Conservation (phyloP, 1,139 yeast genomes). For the Spathaspora sp. region DNA sequence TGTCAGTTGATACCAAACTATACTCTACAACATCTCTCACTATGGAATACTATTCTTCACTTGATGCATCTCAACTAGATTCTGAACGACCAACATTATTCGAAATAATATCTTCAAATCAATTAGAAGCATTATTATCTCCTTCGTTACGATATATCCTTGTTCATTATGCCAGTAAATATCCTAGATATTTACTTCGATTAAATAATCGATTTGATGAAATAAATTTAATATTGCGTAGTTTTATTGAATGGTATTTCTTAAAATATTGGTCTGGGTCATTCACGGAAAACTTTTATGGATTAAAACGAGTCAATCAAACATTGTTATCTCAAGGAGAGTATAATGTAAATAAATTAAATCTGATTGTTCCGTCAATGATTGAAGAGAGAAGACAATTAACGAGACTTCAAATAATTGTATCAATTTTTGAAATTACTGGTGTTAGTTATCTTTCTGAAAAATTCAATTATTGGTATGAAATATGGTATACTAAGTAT, state of each 20-base stretch:
- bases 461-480: conserved; percentile 67
- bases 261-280: conserved; percentile 77
- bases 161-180: conserved; percentile 76
- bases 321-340: conserved; percentile 34
- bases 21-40: background rate
- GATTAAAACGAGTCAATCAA: conserved; percentile 64
- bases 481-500: conserved; percentile 59
- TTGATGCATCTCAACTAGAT: conserved; percentile 75
- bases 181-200: conserved; percentile 67
- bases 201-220: conserved; percentile 77
- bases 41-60: conserved; percentile 83
- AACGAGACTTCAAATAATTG: conserved; percentile 52
- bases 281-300: conserved; percentile 91
- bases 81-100: conserved; percentile 78
- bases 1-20: too few relatives aligned
- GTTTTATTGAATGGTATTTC: conserved; percentile 73
- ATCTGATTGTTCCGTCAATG: conserved; percentile 47
- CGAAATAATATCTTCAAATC: conserved; percentile 78
- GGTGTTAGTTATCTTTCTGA: conserved; percentile 69
- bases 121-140: conserved; percentile 72
- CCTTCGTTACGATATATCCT: conserved; percentile 82
- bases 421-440: conserved; percentile 61
- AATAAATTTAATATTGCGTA: conserved; percentile 59
- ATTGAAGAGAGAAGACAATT: conserved; percentile 58
- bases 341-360: conserved; percentile 33